Evolutionary conservation across 371 early-diverging fungal species (phyloP).

Genomic region (Lichtheimia ornata): DNA sequence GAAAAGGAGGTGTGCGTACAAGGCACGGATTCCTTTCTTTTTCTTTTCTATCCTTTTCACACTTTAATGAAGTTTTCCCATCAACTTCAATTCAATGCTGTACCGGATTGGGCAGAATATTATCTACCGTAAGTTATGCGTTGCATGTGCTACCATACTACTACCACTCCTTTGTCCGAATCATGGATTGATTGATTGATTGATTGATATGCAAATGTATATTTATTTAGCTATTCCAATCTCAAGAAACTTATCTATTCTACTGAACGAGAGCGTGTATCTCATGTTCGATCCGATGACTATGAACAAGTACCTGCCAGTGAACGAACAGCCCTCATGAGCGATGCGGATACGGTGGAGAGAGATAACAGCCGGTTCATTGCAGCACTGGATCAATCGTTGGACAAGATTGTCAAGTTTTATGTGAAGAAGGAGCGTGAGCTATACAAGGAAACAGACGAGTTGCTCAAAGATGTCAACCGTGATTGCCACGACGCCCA

Average conservation of each 20-base stretch:
- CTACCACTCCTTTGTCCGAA: no score
- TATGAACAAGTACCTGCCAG: conserved; percentile 28
- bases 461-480: conserved; percentile 44
- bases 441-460: conserved; percentile 65
- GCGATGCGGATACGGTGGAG: conserved; percentile 31
- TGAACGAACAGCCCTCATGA: conserved; percentile 48
- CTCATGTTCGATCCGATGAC: conserved; percentile 27
- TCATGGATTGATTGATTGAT: no score
- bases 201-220: neutral
- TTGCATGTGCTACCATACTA: no score
- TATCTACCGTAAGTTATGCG: conserved; percentile 62
- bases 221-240: conserved; percentile 70
- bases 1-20: no score
- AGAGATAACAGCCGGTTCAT: conserved; percentile 63
- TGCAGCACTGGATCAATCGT: conserved; percentile 75
- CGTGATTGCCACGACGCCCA: conserved; percentile 3
- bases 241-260: conserved; percentile 89
- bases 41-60: neutral
- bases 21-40: no score
- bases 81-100: conserved; percentile 86
- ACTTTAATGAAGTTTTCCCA: conserved; percentile 57
- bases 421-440: conserved; percentile 84
- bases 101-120: conserved; percentile 89
- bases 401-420: conserved; percentile 79
- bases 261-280: conserved; percentile 81